These are phyloP conservation scores for Verticillium isaacii DNA, from an alignment of 2,329 filamentous ascomycete genomes.

Conservation along the genomic window DNA sequence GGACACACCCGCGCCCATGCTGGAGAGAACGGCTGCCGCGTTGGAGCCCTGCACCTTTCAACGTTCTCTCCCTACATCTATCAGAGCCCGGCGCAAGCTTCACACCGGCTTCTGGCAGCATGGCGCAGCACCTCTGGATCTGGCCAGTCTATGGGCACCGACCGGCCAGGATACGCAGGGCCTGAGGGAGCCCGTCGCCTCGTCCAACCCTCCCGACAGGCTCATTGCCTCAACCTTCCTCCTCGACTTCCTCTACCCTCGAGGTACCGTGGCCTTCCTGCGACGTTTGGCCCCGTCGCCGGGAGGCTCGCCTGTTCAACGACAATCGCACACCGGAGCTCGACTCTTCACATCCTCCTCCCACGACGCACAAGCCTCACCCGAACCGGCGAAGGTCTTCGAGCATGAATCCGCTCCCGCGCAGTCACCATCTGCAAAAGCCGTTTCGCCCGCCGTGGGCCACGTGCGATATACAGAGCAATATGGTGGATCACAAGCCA, in stretches of 20 bases:
- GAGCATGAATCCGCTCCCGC: background rate
- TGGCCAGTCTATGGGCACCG: constrained; percentile 36
- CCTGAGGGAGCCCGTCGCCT: constrained; percentile 15
- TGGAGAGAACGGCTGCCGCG: constrained; percentile 52
- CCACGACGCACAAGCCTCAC: background rate
- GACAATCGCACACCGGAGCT: constrained; percentile 7
- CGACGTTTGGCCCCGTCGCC: constrained; percentile 24
- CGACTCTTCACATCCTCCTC: constrained; percentile 20
- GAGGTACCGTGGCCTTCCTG: constrained; percentile 35
- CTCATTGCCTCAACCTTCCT: constrained; percentile 43
- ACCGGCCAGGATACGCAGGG: constrained; percentile 25
- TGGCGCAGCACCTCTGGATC: constrained; percentile 45
- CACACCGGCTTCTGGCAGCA: constrained; percentile 51
- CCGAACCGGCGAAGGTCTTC: background rate
- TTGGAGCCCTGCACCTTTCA: constrained; percentile 53
- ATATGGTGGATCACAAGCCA: background rate
- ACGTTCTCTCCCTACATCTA: constrained; percentile 39
- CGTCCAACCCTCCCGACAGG: constrained; percentile 18
- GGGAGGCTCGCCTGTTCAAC: constrained; percentile 8
- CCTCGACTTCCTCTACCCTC: constrained; percentile 54
- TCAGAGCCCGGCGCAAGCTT: constrained; percentile 37
- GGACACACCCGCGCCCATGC: constrained; percentile 33
- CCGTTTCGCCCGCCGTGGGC: background rate
- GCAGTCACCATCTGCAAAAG: background rate
- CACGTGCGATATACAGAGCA: background rate